Percentiles rank a stretch among this genome's conserved stretches.
These are phyloP conservation scores for Asterella californica DNA, from an alignment of 225 moss, liverwort and hornwort species.

Conservation along the genomic window DNA sequence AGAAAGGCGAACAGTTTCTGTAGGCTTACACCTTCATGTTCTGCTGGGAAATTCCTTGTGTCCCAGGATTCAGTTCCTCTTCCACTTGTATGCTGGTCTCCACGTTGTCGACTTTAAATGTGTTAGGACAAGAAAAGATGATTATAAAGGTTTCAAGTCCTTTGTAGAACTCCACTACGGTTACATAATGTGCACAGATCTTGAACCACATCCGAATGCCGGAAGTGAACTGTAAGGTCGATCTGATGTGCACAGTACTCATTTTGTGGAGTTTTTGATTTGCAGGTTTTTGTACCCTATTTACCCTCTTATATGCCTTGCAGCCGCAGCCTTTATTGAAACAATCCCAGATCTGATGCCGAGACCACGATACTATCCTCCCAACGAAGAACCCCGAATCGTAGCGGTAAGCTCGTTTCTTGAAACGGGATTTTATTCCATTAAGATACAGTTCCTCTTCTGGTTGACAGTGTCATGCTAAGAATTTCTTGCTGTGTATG, in stretches of 20 bases:
- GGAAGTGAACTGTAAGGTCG: neutral
- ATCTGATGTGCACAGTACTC: neutral
- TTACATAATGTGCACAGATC: no score
- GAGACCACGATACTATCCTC: conserved; percentile 27
- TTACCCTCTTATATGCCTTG: conserved; percentile 94
- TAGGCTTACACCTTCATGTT: no score
- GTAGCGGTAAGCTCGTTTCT: conserved; percentile 4
- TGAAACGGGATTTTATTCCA: neutral
- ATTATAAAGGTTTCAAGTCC: no score
- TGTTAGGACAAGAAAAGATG: no score
- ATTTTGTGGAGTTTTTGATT: neutral
- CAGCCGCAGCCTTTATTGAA: conserved; percentile 77
- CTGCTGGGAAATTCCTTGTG: no score
- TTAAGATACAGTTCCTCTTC: neutral
- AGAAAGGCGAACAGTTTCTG: no score
- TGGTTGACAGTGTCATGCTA: conserved; percentile 13
- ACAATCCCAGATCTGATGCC: conserved; percentile 80
- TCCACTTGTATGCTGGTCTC: no score
- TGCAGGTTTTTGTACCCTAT: conserved; percentile 95
- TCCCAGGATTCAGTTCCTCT: no score
- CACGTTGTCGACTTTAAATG: no score
- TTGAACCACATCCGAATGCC: no score
- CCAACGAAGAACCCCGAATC: conserved; percentile 34
- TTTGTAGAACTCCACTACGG: no score
- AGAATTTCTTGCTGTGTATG: neutral